phyloP scores from a whole-genome alignment of 2,329 filamentous ascomycete genomes.

The Penicillium expansum region DNA sequence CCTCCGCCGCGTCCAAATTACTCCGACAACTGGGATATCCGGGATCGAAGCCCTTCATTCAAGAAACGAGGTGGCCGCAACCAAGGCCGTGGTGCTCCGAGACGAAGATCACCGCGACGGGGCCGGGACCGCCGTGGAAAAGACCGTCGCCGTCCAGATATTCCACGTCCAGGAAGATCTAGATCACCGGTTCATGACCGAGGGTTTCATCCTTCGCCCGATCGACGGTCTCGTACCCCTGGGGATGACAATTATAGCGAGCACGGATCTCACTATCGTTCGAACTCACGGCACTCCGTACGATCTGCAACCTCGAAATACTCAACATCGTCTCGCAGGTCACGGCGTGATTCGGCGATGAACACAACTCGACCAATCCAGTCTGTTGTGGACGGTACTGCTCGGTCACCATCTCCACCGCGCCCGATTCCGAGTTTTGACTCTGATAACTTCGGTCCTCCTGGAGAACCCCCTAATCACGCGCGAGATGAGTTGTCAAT shows the following conservation, averaged over 20 bases:
- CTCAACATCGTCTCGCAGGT: conserved; percentile 26
- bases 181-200: conserved; percentile 34
- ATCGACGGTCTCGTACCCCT: conserved; percentile 30
- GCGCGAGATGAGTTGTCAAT: conserved; percentile 35
- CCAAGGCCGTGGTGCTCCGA: conserved; percentile 32
- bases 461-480: conserved; percentile 32
- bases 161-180: conserved; percentile 29
- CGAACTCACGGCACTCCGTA: conserved; percentile 36
- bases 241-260: conserved; percentile 26
- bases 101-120: conserved; percentile 35
- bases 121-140: conserved; percentile 34
- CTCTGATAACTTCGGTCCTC: conserved; percentile 29
- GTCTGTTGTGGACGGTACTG: conserved; percentile 27
- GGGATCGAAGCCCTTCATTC: conserved; percentile 38
- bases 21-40: conserved; percentile 35
- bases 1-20: conserved; percentile 28
- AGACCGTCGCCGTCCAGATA: conserved; percentile 29
- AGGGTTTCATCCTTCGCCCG: conserved; percentile 26
- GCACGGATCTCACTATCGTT: conserved; percentile 31
- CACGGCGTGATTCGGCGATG: conserved; percentile 26
- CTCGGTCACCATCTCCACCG: conserved; percentile 35
- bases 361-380: conserved; percentile 30
- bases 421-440: conserved; percentile 35
- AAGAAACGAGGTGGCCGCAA: conserved; percentile 37
- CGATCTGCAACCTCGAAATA: conserved; percentile 33